Evolutionary conservation across 169 alveolate genomes (phyloP).

Genomic region (Amoebophrya sp.): DNA sequence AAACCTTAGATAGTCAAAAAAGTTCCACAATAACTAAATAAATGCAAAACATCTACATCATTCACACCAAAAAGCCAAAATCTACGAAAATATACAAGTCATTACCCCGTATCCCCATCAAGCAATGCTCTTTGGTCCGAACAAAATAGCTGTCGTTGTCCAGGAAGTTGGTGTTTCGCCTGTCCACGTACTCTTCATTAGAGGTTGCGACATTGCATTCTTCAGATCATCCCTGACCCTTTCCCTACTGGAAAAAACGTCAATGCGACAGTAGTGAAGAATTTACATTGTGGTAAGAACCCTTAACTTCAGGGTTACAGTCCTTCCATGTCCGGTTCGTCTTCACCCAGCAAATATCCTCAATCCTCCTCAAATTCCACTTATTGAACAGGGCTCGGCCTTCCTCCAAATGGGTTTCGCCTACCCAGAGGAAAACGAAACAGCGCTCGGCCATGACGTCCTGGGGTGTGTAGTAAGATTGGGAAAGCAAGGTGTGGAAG

Average conservation of each 20-base stretch:
- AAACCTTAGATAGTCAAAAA: no score
- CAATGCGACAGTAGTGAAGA: neutral
- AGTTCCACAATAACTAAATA: no score
- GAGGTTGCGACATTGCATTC: no score
- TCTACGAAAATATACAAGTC: no score
- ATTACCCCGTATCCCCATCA: conserved; percentile 87
- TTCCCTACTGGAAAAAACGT: neutral
- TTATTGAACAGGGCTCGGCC: conserved; percentile 64
- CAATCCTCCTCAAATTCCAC: conserved; percentile 89
- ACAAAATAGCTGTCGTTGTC: neutral
- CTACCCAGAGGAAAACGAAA: conserved; percentile 82
- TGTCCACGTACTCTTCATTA: neutral
- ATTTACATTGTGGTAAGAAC: conserved; percentile 46
- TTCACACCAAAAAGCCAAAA: no score
- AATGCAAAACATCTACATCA: no score
- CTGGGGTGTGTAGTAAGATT: conserved; percentile 60
- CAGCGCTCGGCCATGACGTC: conserved; percentile 81
- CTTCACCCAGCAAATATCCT: conserved; percentile 88
- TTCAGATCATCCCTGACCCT: no score
- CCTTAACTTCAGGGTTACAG: conserved; percentile 48
- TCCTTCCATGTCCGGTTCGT: conserved; percentile 63
- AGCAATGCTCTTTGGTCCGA: conserved; percentile 84
- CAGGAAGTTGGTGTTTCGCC: neutral
- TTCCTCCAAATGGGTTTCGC: conserved; percentile 70
- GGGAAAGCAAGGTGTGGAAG: conserved; percentile 46